Evolutionary conservation across 75 land plant species (phyloP).

Genomic region (Pseudotsuga menziesii): DNA sequence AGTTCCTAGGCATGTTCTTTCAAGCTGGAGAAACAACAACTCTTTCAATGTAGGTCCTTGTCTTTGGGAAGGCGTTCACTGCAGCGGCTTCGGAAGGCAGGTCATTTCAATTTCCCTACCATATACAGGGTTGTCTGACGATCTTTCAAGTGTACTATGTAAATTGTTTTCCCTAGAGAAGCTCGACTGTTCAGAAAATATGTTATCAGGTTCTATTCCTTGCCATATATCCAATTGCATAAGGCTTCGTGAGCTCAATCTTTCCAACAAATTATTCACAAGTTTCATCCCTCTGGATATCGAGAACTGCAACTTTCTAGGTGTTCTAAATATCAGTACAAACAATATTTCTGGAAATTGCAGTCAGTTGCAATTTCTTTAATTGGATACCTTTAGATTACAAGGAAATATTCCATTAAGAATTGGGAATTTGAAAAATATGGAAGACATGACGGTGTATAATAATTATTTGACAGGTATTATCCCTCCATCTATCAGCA

Average conservation of each 20-base stretch:
- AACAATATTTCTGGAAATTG: slow-evolving; percentile 43
- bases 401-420: slow-evolving; percentile 40
- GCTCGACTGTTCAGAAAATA: slow-evolving; percentile 26
- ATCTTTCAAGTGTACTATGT: slow-evolving; percentile 18
- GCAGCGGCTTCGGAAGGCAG: slow-evolving; percentile 17
- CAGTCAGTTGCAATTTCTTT: slow-evolving; percentile 33
- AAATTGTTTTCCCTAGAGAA: slow-evolving; percentile 19
- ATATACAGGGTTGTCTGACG: slow-evolving; percentile 13
- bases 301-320: slow-evolving; percentile 24
- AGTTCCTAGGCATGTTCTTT: neutral
- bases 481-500: too few relatives aligned
- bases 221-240: slow-evolving; percentile 19
- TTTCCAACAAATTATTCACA: slow-evolving; percentile 25
- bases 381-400: slow-evolving; percentile 36
- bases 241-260: slow-evolving; percentile 20
- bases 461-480: too few relatives aligned
- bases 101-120: slow-evolving; percentile 31
- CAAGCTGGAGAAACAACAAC: slow-evolving; percentile 11
- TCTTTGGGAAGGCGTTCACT: slow-evolving; percentile 39
- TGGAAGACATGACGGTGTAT: too few relatives aligned
- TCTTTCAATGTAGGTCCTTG: slow-evolving; percentile 17
- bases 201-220: slow-evolving; percentile 31
- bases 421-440: slow-evolving; percentile 23
- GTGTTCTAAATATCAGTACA: slow-evolving; percentile 22
- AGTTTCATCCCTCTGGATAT: slow-evolving; percentile 26